Conservation (phyloP, 2,329 filamentous ascomycete species). For the Aspergillus tubingensis region DNA sequence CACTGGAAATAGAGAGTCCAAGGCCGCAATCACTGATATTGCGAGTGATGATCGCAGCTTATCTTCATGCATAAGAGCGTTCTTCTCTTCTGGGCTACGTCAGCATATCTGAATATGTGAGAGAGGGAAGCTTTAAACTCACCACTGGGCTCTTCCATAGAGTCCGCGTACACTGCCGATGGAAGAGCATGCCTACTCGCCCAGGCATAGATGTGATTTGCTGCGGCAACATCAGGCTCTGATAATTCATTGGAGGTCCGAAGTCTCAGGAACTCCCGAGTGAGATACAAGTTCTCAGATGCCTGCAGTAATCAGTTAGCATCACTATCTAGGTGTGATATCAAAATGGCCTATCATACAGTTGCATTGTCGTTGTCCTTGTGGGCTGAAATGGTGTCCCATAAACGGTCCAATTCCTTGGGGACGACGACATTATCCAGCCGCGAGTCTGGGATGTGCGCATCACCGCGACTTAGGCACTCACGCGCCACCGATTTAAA, state of each 20-base stretch:
- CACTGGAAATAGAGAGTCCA: constrained; percentile 24
- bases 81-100: constrained; percentile 19
- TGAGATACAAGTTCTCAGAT: constrained; percentile 35
- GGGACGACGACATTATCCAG: constrained; percentile 12
- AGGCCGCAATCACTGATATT: constrained; percentile 28
- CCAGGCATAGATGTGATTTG: constrained; percentile 37
- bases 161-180: constrained; percentile 32
- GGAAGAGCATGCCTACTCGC: constrained; percentile 34
- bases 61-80: constrained; percentile 25
- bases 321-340: background rate
- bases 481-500: constrained; percentile 31
- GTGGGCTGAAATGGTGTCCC: constrained; percentile 32
- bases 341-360: constrained; percentile 18
- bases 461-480: constrained; percentile 19
- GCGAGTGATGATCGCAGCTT: constrained; percentile 33
- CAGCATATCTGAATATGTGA: background rate
- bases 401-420: constrained; percentile 28
- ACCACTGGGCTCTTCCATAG: constrained; percentile 29
- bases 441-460: constrained; percentile 11
- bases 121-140: background rate
- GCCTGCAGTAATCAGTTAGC: constrained; percentile 24
- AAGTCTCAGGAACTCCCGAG: constrained; percentile 25
- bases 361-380: constrained; percentile 21
- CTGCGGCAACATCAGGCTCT: constrained; percentile 25
- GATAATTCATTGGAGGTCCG: constrained; percentile 21